Base-by-base conservation (phyloP, 257 asterid species). In the Knoxia roxburghii region DNA sequence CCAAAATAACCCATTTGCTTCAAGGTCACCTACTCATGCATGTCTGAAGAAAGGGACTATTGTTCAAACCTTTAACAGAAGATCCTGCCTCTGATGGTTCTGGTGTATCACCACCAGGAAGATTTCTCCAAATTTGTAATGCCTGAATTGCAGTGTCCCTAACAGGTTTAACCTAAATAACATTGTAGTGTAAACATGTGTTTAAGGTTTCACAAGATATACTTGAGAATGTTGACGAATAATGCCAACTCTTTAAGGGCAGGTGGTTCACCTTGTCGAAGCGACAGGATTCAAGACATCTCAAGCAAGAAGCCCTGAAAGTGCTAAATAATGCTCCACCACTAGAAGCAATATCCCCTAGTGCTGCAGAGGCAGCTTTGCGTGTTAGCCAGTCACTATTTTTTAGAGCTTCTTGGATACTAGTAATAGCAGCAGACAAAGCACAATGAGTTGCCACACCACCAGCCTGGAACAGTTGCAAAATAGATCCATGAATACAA, bases 21-120 rank as follows among this genome's bases (percentile, higher is more conserved):
- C 11, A 26, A n/a, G 24, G 29, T 46, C 2, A 21, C 14, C 7
- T 4, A 43, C 23, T n/a, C 23, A 13, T 26, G 1, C 35, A 14
- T 29, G 14, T 23, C 5, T 45, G 23, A 48, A n/a, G 18, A 59
- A n/a, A 32, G 61, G 40, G 5, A 50, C 33, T 35, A 50, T 1
- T 30, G 20, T 65, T 10, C 68, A 53, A 71, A 89, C 97, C 98
- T 86, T 80, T 88, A 77, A 88, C 73, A 48, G 89, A 89, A 69
- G 98, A 93, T 57, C 95, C 96, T 48, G 94, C 73, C 78, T 93
- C 98, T 56, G 98, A 93, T 59, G 96, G 96, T 84, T 88, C 98
- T 20, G 86, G 84, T 72, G 90, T 82, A 77, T 81, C 78, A 14
- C 87, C 30, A 56, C 93, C 89, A 6, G 91, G 91, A 76, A 93